Conservation (phyloP, 2,329 filamentous ascomycete genomes). For the Colletotrichum tropicale region DNA sequence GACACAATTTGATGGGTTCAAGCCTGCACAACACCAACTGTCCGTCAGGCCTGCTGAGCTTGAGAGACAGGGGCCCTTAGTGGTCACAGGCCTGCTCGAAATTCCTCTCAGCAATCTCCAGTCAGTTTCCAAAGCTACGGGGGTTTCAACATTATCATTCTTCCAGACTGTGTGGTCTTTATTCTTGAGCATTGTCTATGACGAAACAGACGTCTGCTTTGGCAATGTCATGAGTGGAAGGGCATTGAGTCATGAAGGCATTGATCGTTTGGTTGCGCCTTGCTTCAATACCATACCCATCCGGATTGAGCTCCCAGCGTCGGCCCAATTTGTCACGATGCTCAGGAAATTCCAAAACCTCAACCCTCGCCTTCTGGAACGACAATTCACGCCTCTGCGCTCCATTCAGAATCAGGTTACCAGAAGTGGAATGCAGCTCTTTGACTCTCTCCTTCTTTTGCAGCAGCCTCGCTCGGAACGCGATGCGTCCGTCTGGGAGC, state of each 20-base stretch:
- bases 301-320: slow-evolving; percentile 57
- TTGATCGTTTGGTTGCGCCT: slow-evolving; percentile 80
- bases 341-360: slow-evolving; percentile 63
- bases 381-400: slow-evolving; percentile 78
- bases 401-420: slow-evolving; percentile 63
- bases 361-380: slow-evolving; percentile 66
- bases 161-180: slow-evolving; percentile 77
- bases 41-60: neutral
- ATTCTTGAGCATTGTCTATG: slow-evolving; percentile 61
- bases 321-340: slow-evolving; percentile 58
- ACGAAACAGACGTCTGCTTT: slow-evolving; percentile 75
- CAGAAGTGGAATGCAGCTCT: slow-evolving; percentile 59
- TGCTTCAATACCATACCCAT: slow-evolving; percentile 91
- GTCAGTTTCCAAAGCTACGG: slow-evolving; percentile 52
- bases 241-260: slow-evolving; percentile 65
- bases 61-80: neutral
- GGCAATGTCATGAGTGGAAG: slow-evolving; percentile 86
- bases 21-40: slow-evolving; percentile 26
- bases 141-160: slow-evolving; percentile 67
- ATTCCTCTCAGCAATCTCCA: slow-evolving; percentile 51
- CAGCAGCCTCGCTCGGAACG: slow-evolving; percentile 69
- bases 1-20: slow-evolving; percentile 56
- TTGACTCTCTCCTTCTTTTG: slow-evolving; percentile 81
- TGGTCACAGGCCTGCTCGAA: neutral
- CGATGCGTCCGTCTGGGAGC: slow-evolving; percentile 58